Percentiles rank a stretch among this genome's conserved stretches.
Conservation (phyloP, 495 filamentous ascomycete species). For the Aspergillus leporis region DNA sequence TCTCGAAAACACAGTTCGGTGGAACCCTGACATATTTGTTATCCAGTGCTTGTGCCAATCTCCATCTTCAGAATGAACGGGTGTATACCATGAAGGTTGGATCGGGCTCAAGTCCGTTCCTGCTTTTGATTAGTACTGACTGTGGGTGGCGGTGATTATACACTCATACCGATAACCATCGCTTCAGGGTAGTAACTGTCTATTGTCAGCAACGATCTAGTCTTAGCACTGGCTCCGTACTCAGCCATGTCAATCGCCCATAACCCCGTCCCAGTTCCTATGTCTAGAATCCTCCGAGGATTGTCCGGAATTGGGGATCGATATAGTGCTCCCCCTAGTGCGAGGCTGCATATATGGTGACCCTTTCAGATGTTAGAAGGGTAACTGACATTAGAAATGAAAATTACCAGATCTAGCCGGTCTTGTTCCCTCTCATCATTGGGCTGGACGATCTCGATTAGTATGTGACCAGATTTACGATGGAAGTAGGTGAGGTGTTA, state of each 20-base stretch:
- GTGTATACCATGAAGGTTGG: slow-evolving; percentile 46
- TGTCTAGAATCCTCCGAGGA: slow-evolving; percentile 40
- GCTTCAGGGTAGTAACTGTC: slow-evolving; percentile 16
- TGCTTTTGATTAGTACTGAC: slow-evolving; percentile 2
- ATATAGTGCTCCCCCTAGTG: slow-evolving; percentile 47
- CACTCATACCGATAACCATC: slow-evolving; percentile 17
- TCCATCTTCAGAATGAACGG: slow-evolving; percentile 16
- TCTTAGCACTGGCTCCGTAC: slow-evolving; percentile 14
- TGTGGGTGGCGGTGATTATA: neutral
- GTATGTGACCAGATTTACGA: neutral
- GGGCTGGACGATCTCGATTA: slow-evolving; percentile 11
- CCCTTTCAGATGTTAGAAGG: slow-evolving; percentile 27
- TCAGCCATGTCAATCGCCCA: slow-evolving; percentile 58
- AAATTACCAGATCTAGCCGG: slow-evolving; percentile 61
- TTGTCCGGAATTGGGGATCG: slow-evolving; percentile 51
- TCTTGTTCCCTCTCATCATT: slow-evolving; percentile 56
- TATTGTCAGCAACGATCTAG: neutral
- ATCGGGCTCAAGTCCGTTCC: slow-evolving; percentile 54
- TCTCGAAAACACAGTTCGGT: slow-evolving; percentile 28
- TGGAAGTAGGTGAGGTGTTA: neutral
- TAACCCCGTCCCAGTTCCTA: slow-evolving; percentile 50
- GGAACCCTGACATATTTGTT: slow-evolving; percentile 37
- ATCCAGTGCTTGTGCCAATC: neutral
- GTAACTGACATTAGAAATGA: slow-evolving; percentile 26
- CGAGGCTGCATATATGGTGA: slow-evolving; percentile 46